Base-by-base conservation (phyloP, 208 protist species). In the Leptomonas pyrrhocoris region DNA sequence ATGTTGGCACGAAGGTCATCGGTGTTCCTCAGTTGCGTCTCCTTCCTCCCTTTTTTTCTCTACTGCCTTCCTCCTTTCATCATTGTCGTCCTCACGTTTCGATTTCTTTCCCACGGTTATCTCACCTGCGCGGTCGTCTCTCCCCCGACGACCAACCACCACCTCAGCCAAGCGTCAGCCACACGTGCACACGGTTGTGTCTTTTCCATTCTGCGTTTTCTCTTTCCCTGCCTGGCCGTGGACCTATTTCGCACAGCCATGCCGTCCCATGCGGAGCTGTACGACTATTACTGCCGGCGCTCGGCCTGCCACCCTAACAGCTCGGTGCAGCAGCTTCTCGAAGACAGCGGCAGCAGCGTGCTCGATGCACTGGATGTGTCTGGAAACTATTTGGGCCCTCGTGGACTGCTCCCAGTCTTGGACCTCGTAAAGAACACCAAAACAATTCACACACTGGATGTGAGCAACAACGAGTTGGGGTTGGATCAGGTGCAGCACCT, bases 341-440 rank as follows among this genome's bases (percentile, higher is more conserved):
- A 79, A n/a, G 72, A 73, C 40, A 76, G 80, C 4, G 61, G 77
- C 34, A 38, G 68, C 36, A 63, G 68, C 11, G 45, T 83, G 8
- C 70, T 94, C 21, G 68, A 83, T 11, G 63, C 43, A 12, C 49
- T 95, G 12, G 90, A 97, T 74, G 71, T 94, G 15, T 92, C 87
- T 12, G 42, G 51, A 23, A 97, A 94, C 76, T 97, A 94, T 62
- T 65, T 97, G 13, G 93, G 93, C 2, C 69, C 76, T 49, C 93
- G 92, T 50, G 93, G 93, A 1, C 74, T 96, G 8, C 80, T 86
- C 38, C 90, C 93, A 8, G 69, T 96, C 11, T 67, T 97, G 45
- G 90, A 96, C 53, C 77, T 95, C 13, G 88, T 92, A 3, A 92
- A 94, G 63, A 91, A 94, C 72, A 78, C 79, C 13, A 89, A 88